Percentiles rank a stretch among this genome's conserved stretches.
Evolutionary conservation across 768 basidiomycete species (phyloP).

Genomic region (Termitomyces titanicus): DNA sequence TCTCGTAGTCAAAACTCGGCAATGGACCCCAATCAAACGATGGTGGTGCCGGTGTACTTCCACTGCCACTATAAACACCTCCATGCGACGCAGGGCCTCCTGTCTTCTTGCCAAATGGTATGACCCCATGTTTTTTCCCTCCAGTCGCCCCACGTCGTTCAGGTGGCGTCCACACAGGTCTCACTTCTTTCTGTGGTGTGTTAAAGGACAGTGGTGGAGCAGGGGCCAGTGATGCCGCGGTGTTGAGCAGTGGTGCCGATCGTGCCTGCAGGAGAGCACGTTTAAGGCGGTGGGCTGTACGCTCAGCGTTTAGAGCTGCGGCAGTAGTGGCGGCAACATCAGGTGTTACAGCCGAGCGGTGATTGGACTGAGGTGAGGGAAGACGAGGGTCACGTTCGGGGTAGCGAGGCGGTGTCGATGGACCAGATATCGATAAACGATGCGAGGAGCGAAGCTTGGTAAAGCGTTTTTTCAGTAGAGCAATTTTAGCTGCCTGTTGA

Average conservation of each 20-base stretch:
- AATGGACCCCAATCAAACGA: conserved; percentile 63
- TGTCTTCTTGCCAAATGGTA: conserved; percentile 33
- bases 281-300: conserved; percentile 69
- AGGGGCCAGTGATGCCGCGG: conserved; percentile 37
- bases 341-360: conserved; percentile 44
- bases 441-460: conserved; percentile 42
- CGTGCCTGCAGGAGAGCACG: conserved; percentile 58
- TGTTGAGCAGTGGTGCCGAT: conserved; percentile 65
- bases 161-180: conserved; percentile 20
- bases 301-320: conserved; percentile 78
- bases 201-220: conserved; percentile 32
- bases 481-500: conserved; percentile 56
- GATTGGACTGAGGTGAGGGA: conserved; percentile 32
- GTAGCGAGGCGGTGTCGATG: conserved; percentile 1
- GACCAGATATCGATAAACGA: neutral
- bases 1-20: conserved; percentile 36
- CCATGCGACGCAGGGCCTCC: conserved; percentile 16
- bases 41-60: conserved; percentile 23
- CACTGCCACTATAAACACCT: neutral
- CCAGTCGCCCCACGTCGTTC: conserved; percentile 31
- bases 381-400: conserved; percentile 39
- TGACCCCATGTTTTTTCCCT: conserved; percentile 36
- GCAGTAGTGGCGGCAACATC: conserved; percentile 73
- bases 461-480: conserved; percentile 48
- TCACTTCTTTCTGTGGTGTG: conserved; percentile 31